Percentiles rank a stretch among this genome's conserved stretches.
Evolutionary conservation across 495 filamentous ascomycete species (phyloP).

Genomic region (Neurospora africana): DNA sequence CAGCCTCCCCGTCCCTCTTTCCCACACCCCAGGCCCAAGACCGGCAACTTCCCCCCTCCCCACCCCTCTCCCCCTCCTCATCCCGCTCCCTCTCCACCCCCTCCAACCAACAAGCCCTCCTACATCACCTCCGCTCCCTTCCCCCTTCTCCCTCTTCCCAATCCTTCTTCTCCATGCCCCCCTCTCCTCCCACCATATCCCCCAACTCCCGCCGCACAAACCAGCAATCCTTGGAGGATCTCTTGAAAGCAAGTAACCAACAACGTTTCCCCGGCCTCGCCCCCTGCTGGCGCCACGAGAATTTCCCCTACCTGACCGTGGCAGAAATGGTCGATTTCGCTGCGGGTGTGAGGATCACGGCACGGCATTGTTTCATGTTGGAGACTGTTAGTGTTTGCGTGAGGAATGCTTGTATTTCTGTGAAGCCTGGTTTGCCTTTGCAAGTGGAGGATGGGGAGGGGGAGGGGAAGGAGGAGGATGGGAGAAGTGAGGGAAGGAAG

Average conservation of each 20-base stretch:
- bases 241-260: not conserved
- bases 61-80: not conserved
- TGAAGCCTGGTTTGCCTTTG: constrained; percentile 4
- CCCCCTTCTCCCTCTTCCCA: not conserved
- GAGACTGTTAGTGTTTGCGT: constrained; percentile 25
- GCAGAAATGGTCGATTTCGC: constrained; percentile 41
- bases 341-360: constrained; percentile 46
- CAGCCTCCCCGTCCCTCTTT: not conserved
- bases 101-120: not conserved
- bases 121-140: not conserved
- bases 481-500: not conserved
- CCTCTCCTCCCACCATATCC: not conserved
- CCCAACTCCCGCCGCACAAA: not conserved
- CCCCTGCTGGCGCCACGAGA: constrained; percentile 46
- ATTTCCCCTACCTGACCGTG: constrained; percentile 46
- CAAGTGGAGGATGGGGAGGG: not conserved
- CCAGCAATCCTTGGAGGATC: not conserved
- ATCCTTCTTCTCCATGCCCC: not conserved
- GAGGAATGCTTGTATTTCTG: constrained; percentile 10
- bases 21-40: not conserved
- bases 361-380: constrained; percentile 42
- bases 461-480: not conserved
- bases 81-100: not conserved
- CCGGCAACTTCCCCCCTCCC: not conserved
- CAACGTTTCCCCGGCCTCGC: constrained; percentile 28